These are phyloP conservation scores for Lippia alba DNA, from an alignment of 305 asterid species.

Conservation along the genomic window DNA sequence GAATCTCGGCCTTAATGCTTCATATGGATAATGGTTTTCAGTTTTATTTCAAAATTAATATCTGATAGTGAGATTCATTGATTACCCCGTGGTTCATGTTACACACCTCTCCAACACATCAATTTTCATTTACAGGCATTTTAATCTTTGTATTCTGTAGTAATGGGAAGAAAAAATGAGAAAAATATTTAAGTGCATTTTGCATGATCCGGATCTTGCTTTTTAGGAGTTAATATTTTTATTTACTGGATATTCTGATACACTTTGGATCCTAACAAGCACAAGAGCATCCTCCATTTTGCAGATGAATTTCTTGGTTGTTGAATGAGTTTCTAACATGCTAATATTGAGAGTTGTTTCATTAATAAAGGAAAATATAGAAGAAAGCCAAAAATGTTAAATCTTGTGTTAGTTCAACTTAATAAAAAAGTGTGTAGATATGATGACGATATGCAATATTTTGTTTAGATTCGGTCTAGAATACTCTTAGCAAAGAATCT, in stretches of 20 bases:
- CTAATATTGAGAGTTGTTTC: constrained; percentile 7
- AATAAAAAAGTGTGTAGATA: neutral
- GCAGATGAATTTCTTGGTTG: neutral
- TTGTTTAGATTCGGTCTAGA: neutral
- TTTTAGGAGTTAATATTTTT: neutral
- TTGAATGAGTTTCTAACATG: constrained; percentile 3
- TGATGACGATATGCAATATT: constrained; percentile 1
- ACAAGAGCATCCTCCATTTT: neutral
- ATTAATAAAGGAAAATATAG: constrained; percentile 12
- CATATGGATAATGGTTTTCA: neutral
- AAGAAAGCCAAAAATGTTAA: constrained; percentile 15
- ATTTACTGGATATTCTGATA: constrained; percentile 14
- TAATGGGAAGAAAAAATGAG: neutral
- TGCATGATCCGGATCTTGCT: neutral
- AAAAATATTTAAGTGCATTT: neutral
- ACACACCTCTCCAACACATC: neutral
- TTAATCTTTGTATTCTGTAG: neutral
- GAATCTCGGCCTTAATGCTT: neutral
- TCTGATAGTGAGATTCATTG: constrained; percentile 10
- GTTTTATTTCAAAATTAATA: neutral
- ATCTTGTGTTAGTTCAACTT: neutral
- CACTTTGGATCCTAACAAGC: neutral
- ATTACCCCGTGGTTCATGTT: constrained; percentile 13
- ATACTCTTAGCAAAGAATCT: neutral
- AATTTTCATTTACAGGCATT: constrained; percentile 11